Base-by-base conservation (phyloP, 352 stramenopile species). In the Phytophthora lateralis region DNA sequence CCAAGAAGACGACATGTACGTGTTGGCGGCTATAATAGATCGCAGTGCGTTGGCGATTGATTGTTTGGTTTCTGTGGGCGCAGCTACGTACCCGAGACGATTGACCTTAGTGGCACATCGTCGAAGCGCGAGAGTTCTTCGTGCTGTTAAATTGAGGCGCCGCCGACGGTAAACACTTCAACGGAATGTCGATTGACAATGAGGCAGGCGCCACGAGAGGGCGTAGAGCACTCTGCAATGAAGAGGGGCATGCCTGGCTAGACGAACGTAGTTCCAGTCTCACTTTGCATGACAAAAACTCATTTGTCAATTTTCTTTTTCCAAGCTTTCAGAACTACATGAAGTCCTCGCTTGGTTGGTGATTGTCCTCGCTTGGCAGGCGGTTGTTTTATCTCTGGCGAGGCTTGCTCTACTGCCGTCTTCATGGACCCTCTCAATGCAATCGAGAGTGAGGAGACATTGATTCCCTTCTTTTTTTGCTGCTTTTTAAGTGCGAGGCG, bases 1-100 rank as follows among this genome's bases (percentile, higher is more conserved):
- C 9, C 80, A 92, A 55, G 86, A 95, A 63, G 86, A 95, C 45
- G 84, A 95, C 69, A 95, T 95, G 76, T 95, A 84, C 37, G 78
- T 69, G 8, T 17, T 49, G 17, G 3, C 10, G 4, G 17, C 6
- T 14, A 30, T 7, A 6, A 29, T 20, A 24, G 17, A 18, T 27
- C 41, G 17, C n/a, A 14, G 6, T 42, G 62, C 30, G 21, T 8
- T 39, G 41, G 3, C 7, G 26, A 21, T 39, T 61, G 11, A 44
- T 6, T 49, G 26, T 30, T 54, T 56, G 48, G 12, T 15, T 65
- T 41, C 35, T 41, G 35, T 41, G n/a, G 34, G 14, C n/a, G 41
- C 55, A 92, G 83, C 55, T 92, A 90, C 50, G 84, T 95, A 42
- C 86, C 86, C 2, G 86, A 92, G 68, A 95, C 86, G 51, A 95